Conservation (phyloP, 1,284 basidiomycete species). For the Apiotrichum siamense region DNA sequence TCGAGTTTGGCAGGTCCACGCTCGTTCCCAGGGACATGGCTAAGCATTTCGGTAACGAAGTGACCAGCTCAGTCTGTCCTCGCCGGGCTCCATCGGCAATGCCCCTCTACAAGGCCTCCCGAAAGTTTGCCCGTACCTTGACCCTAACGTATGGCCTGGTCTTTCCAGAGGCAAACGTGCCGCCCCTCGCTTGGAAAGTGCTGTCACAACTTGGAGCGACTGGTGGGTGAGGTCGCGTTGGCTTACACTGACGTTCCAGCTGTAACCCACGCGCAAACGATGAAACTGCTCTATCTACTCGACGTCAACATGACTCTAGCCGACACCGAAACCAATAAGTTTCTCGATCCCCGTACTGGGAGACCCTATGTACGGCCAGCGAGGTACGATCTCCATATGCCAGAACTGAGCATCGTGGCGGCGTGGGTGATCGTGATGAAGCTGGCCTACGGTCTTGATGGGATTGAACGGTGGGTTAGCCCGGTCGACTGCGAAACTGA, state of each 20-base stretch:
- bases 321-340: slow-evolving; percentile 28
- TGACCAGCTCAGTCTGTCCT: slow-evolving; percentile 7
- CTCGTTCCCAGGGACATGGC: slow-evolving; percentile 60
- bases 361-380: too few relatives aligned
- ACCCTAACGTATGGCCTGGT: slow-evolving; percentile 54
- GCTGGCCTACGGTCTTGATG: slow-evolving; percentile 76
- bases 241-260: slow-evolving; percentile 54
- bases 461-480: slow-evolving; percentile 53
- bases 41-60: slow-evolving; percentile 9
- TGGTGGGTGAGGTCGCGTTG: slow-evolving; percentile 56
- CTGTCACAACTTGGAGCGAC: slow-evolving; percentile 64
- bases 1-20: slow-evolving; percentile 59
- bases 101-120: slow-evolving; percentile 16
- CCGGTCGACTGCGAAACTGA: background rate
- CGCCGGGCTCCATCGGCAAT: slow-evolving; percentile 22
- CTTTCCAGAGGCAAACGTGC: slow-evolving; percentile 70
- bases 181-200: slow-evolving; percentile 74
- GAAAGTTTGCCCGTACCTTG: slow-evolving; percentile 22
- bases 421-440: slow-evolving; percentile 67
- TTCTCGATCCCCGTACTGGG: slow-evolving; percentile 38
- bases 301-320: slow-evolving; percentile 39
- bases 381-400: slow-evolving; percentile 51
- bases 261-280: slow-evolving; percentile 53
- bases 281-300: slow-evolving; percentile 26
- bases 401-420: slow-evolving; percentile 67